Evolutionary conservation across 257 asterid species (phyloP), one percentile per base, ranked within the genome.

Genomic region (Penstemon newberryi): DNA sequence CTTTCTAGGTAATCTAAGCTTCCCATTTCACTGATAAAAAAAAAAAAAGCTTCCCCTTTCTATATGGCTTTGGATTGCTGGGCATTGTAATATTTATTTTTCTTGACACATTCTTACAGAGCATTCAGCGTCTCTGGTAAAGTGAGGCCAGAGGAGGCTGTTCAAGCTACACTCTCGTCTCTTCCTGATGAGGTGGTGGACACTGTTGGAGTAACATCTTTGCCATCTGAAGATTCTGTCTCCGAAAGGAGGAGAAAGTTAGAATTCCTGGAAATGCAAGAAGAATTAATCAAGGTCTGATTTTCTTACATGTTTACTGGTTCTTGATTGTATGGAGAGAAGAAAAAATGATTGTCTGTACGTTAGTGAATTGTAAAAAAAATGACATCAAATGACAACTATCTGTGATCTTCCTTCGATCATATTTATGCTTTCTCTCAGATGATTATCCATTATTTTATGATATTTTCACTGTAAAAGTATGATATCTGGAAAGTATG

Each of bases 121-220:
- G 90, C 99, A 60, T 94, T 94, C 78, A 89, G 88, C 42, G 88
- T 94, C 52, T 86, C 99, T 61, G 97, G 99, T 74, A 94, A 81
- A 79, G 77, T 91, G 78, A 89, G 69, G 80, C 96, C 95, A 59
- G 97, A 91, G 77, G 99, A 94, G 75, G 99, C 90, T 65, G 96
- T 91, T 69, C 89, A 84, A 71, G 95, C 95, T 79, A 91, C 99
- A 8, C 81, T 94, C 61, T 89, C 96, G 66, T 94, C 99, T 63
- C 87, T 94, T 63, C 99, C 99, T 60, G 99, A 94, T 83, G 99
- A 94, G 80, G 97, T 94, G 78, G 99, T 91, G 77, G 96, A 87
- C 74, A 91, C 96, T 18, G 93, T 94, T 49, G 99, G 97, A 9
- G 65, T 90, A 62, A 90, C 95, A 60, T 59, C 92, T 71, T 83